These are phyloP conservation scores for Globisporangium canariense DNA, from an alignment of 352 stramenopile genomes.

Conservation along the genomic window DNA sequence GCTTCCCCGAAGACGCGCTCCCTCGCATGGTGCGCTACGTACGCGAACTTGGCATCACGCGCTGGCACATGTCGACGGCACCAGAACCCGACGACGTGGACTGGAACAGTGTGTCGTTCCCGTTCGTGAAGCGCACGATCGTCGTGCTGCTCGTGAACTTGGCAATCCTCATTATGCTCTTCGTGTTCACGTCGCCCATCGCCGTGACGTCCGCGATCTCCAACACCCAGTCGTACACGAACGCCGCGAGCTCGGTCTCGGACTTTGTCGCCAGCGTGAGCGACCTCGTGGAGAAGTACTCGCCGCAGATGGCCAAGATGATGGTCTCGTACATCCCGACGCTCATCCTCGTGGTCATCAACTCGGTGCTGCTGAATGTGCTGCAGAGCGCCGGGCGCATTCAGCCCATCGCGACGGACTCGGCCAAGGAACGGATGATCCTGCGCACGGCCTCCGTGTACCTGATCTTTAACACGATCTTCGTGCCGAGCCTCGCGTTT, in stretches of 20 bases:
- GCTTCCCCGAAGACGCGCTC: conserved; percentile 60
- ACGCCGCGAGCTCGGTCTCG: conserved; percentile 59
- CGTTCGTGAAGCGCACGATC: conserved; percentile 73
- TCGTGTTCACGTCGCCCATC: conserved; percentile 82
- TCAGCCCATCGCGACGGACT: conserved; percentile 82
- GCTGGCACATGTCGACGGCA: conserved; percentile 71
- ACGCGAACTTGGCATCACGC: conserved; percentile 72
- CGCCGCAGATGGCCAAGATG: conserved; percentile 79
- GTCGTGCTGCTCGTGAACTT: conserved; percentile 73
- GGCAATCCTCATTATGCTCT: conserved; percentile 65
- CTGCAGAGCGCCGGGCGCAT: conserved; percentile 77
- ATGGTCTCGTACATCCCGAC: conserved; percentile 77
- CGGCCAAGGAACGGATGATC: conserved; percentile 80
- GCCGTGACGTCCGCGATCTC: conserved; percentile 83
- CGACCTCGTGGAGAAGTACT: conserved; percentile 53
- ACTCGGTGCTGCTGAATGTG: conserved; percentile 82
- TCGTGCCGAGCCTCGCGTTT: conserved; percentile 82
- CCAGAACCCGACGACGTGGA: conserved; percentile 83
- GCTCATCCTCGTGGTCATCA: conserved; percentile 87
- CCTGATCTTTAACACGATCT: conserved; percentile 88
- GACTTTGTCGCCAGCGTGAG: conserved; percentile 61
- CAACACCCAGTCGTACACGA: conserved; percentile 57
- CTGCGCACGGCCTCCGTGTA: conserved; percentile 76
- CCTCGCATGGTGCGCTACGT: conserved; percentile 67
- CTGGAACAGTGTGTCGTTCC: conserved; percentile 83